Evolutionary conservation across 257 asterid species (phyloP).

Genomic region (Nicotiana sylvestris): DNA sequence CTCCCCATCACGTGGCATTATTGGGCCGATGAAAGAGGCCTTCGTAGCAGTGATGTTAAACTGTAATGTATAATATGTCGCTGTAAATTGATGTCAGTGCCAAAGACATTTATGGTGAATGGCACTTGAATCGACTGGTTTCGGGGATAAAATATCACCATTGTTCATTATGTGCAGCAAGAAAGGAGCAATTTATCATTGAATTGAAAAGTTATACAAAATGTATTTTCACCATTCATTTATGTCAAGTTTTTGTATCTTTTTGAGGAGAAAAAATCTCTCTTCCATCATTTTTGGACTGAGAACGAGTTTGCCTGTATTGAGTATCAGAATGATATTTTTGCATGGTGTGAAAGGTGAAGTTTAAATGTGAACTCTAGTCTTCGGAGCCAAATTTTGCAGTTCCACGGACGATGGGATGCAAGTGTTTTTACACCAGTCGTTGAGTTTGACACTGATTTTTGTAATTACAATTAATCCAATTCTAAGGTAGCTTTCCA

Average conservation of each 20-base stretch:
- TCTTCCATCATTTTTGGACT: slow-evolving; percentile 8
- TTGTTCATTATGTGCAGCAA: background rate
- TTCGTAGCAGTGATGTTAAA: slow-evolving; percentile 27
- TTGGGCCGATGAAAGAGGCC: slow-evolving; percentile 23
- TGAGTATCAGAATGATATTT: slow-evolving; percentile 4
- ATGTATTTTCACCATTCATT: slow-evolving; percentile 7
- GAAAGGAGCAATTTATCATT: background rate
- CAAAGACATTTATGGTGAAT: slow-evolving; percentile 24
- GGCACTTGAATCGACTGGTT: slow-evolving; percentile 27
- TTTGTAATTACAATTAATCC: too few relatives aligned
- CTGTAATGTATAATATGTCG: slow-evolving; percentile 22
- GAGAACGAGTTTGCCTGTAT: background rate
- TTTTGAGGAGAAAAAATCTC: background rate
- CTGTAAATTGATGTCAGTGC: slow-evolving; percentile 48
- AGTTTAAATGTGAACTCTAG: background rate
- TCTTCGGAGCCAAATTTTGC: background rate
- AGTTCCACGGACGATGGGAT: background rate
- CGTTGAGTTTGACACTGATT: background rate
- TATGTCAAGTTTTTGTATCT: background rate
- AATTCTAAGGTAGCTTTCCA: too few relatives aligned
- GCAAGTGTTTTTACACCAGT: background rate
- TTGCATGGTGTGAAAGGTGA: slow-evolving; percentile 3
- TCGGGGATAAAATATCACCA: background rate
- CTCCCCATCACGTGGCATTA: slow-evolving; percentile 26
- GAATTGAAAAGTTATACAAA: background rate